These are phyloP conservation scores for Coriaria nepalensis DNA, from an alignment of 306 rosid genomes.

Conservation along the genomic window DNA sequence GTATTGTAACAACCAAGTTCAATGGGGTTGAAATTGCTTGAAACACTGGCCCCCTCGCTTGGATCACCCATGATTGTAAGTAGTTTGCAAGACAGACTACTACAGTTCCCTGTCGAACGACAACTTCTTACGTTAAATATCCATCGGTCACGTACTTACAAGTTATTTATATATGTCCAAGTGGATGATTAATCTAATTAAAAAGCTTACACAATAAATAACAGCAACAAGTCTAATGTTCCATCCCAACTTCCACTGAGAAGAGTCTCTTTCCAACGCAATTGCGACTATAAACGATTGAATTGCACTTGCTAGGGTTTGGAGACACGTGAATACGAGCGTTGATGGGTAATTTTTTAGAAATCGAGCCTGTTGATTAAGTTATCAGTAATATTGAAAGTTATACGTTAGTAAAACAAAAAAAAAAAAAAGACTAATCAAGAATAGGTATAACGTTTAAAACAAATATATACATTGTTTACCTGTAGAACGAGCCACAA, in stretches of 20 bases:
- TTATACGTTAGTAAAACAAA: neutral
- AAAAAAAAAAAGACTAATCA: too few species aligned
- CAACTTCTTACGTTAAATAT: neutral
- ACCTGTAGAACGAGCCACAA: constrained; percentile 50
- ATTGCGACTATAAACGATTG: constrained; percentile 54
- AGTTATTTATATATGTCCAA: too few species aligned
- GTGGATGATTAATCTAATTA: neutral
- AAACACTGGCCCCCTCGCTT: constrained; percentile 13
- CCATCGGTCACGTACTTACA: too few species aligned
- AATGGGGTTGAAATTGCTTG: constrained; percentile 16
- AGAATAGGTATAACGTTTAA: too few species aligned
- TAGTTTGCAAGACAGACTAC: constrained; percentile 2
- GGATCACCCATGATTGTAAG: constrained; percentile 10
- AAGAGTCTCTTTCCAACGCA: constrained; percentile 48
- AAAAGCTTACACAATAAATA: constrained; percentile 41
- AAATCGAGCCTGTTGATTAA: constrained; percentile 29
- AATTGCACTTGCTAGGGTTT: constrained; percentile 45
- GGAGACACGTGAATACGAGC: constrained; percentile 61
- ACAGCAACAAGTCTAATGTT: constrained; percentile 57
- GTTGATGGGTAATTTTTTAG: constrained; percentile 59
- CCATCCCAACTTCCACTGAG: constrained; percentile 68
- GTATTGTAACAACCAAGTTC: constrained; percentile 8
- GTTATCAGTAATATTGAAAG: neutral
- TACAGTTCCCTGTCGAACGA: constrained; percentile 3
- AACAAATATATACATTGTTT: too few species aligned